Base-by-base conservation (phyloP, 257 asterid species). In the Plectranthus barbatus region DNA sequence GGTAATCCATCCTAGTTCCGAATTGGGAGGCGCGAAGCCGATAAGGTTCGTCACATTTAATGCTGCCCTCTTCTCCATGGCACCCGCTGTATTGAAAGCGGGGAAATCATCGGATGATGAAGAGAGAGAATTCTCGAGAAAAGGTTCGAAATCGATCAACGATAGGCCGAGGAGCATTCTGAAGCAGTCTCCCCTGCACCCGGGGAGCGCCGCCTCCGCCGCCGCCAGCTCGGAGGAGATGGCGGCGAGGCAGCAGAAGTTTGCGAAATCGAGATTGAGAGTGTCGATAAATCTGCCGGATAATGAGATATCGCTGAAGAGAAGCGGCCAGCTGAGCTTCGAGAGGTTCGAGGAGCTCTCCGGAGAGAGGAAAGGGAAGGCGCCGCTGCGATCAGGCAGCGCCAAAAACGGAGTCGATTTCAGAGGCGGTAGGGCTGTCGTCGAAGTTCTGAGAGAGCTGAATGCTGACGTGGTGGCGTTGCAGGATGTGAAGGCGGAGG, bases 1-100 rank as follows among this genome's bases (percentile, higher is more conserved):
- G 4, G 85, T 74, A 64, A 90, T 93, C 47, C 84, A 83, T 50
- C 96, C 97, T 0, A 86, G 87, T 31, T 62, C 62, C 3, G 92
- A 83, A 56, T 49, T 56, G 12, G 71, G 64, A 21, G 72, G 77
- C 69, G 49, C 60, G 4, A 79, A 68, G 59, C 70, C 73, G 52
- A 56, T 67, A 64, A 41, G 97, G 62, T 72, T 92, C 9, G 99
- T 91, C 0, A 80, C 99, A 67, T 92, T 92, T 42, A 92, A 89
- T 74, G 97, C 99, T 78, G 96, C 97, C 82, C 80, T 89, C 2
- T 92, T 92, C 75, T 89, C 99, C 83, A 86, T 89, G 97, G 99
- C 99, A 19, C 94, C 94, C 3, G 97, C 88, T 9, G 86, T 88
- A 20, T 83, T 96, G 0, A 72, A 66, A 45, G 4, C 79, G 5